Evolutionary conservation across 2,329 filamentous ascomycete species (phyloP).

Genomic region (Cladosporium colombiae): DNA sequence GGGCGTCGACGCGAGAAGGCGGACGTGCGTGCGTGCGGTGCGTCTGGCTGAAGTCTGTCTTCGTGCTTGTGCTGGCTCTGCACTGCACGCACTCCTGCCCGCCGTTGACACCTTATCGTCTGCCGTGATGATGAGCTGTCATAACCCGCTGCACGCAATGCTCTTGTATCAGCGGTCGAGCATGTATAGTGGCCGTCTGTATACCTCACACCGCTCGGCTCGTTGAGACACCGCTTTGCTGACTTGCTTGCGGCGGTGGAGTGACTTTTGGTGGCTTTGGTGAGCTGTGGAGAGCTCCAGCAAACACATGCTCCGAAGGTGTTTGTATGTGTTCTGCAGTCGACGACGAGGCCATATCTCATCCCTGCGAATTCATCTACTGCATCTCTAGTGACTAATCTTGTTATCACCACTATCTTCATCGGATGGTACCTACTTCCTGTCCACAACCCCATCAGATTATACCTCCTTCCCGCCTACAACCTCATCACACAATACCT

Average conservation of each 20-base stretch:
- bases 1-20: neutral
- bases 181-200: slow-evolving; percentile 4
- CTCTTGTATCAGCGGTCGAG: slow-evolving; percentile 7
- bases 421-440: neutral
- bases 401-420: neutral
- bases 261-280: neutral
- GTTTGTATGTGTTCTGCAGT: neutral
- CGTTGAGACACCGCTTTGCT: neutral
- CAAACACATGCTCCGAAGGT: neutral
- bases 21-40: neutral
- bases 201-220: slow-evolving; percentile 7
- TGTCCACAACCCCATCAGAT: neutral
- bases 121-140: neutral
- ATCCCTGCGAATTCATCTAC: neutral
- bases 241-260: neutral
- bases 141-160: slow-evolving; percentile 1
- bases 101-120: neutral
- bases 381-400: neutral
- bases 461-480: neutral
- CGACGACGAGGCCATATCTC: neutral
- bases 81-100: neutral
- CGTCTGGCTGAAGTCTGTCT: neutral
- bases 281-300: neutral
- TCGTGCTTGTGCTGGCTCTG: neutral
- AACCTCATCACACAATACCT: neutral